These are phyloP conservation scores for Macrolepiota fuliginosa DNA, from an alignment of 768 basidiomycete genomes.

Conservation along the genomic window DNA sequence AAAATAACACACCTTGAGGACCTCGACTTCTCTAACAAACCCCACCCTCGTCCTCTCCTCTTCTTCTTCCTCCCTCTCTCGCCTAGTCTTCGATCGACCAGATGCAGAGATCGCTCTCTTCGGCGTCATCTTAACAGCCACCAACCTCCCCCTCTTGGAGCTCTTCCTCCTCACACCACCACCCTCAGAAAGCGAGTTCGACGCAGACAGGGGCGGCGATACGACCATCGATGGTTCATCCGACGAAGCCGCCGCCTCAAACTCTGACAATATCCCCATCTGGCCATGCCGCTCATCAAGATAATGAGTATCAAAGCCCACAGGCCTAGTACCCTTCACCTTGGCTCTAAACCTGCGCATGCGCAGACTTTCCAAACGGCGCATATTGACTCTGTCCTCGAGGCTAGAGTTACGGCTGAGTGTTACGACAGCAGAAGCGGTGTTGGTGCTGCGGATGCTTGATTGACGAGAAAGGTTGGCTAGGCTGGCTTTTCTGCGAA, in stretches of 20 bases:
- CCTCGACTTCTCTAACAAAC: slow-evolving; percentile 82
- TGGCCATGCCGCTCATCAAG: slow-evolving; percentile 29
- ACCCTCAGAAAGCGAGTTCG: not conserved
- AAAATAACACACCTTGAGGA: slow-evolving; percentile 59
- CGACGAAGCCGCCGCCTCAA: not conserved
- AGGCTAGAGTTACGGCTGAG: slow-evolving; percentile 14
- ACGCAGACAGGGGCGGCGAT: not conserved
- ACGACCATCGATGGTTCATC: not conserved
- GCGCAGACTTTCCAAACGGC: slow-evolving; percentile 8
- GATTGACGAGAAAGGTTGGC: slow-evolving; percentile 22
- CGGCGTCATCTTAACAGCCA: slow-evolving; percentile 48
- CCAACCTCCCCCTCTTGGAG: slow-evolving; percentile 27
- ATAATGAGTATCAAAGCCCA: slow-evolving; percentile 16
- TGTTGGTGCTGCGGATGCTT: slow-evolving; percentile 18
- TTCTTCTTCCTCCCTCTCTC: slow-evolving; percentile 38
- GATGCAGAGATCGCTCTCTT: slow-evolving; percentile 24
- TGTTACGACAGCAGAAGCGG: slow-evolving; percentile 7
- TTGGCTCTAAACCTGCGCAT: slow-evolving; percentile 26
- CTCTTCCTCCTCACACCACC: slow-evolving; percentile 1
- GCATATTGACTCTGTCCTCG: slow-evolving; percentile 1
- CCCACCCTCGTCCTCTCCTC: slow-evolving; percentile 74
- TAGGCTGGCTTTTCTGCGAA: slow-evolving; percentile 26
- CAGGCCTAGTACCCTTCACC: slow-evolving; percentile 23
- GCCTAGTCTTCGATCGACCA: slow-evolving; percentile 10
- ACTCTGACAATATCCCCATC: slow-evolving; percentile 19